A percentile compares a stretch with the other conserved stretches of the same genome.
These are phyloP conservation scores for Colletotrichum costaricense DNA, from an alignment of 2,329 filamentous ascomycete species.

Conservation along the genomic window DNA sequence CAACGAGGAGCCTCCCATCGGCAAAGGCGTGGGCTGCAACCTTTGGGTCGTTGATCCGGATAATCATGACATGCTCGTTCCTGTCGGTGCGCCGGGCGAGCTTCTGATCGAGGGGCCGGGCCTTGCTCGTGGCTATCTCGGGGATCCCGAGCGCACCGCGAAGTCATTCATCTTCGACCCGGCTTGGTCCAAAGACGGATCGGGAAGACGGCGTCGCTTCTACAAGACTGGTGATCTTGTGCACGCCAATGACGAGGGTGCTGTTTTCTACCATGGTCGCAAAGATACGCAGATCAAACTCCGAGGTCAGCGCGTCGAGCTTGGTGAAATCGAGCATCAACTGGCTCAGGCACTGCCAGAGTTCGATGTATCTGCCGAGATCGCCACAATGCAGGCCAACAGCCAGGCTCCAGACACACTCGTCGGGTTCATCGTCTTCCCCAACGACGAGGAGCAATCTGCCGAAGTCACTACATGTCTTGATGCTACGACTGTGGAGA, in stretches of 20 bases:
- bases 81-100: not conserved
- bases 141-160: not conserved
- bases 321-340: conserved; percentile 11
- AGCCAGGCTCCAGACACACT: not conserved
- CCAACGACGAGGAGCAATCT: not conserved
- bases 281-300: conserved; percentile 37
- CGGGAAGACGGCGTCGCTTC: conserved; percentile 42
- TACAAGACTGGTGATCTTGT: conserved; percentile 58
- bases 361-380: conserved; percentile 19
- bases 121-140: not conserved
- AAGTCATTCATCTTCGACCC: not conserved
- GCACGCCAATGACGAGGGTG: conserved; percentile 22
- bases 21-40: not conserved
- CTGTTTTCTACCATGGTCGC: conserved; percentile 40
- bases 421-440: not conserved
- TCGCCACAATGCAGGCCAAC: not conserved
- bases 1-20: not conserved
- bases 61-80: not conserved
- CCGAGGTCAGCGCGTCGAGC: conserved; percentile 1
- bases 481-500: not conserved
- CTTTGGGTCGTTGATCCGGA: not conserved
- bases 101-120: not conserved
- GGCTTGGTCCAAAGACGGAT: not conserved
- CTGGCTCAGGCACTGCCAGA: not conserved
- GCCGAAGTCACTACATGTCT: not conserved